phyloP scores from a whole-genome alignment of 768 basidiomycete genomes.

The Coprinopsis sp. region DNA sequence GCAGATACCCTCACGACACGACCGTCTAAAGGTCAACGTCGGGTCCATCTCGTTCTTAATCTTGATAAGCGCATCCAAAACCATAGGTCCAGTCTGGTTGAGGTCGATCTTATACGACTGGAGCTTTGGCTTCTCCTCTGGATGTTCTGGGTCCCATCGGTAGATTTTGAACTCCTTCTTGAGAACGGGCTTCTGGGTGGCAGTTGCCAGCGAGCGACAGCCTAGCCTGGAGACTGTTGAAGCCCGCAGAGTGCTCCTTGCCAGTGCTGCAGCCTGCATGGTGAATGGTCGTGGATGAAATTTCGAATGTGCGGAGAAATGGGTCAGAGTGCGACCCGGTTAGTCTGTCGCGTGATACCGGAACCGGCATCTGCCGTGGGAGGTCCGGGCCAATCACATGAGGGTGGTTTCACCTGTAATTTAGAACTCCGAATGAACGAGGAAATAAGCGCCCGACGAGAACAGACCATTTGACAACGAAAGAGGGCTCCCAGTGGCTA shows the following conservation, averaged over 20 bases:
- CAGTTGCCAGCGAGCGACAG: slow-evolving; percentile 16
- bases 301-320: slow-evolving; percentile 13
- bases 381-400: slow-evolving; percentile 18
- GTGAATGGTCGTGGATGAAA: slow-evolving; percentile 8
- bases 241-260: slow-evolving; percentile 9
- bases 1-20: slow-evolving; percentile 93
- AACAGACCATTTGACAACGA: too few species aligned
- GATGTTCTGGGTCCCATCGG: slow-evolving; percentile 98
- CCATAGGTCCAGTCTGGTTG: slow-evolving; percentile 94
- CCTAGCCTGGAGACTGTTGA: slow-evolving; percentile 10
- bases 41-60: slow-evolving; percentile 99
- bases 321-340: slow-evolving; percentile 1
- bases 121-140: slow-evolving; percentile 82
- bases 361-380: slow-evolving; percentile 13
- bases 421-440: too few species aligned
- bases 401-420: slow-evolving; percentile 9
- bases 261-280: slow-evolving; percentile 7
- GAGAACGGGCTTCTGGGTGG: slow-evolving; percentile 57
- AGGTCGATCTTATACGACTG: slow-evolving; percentile 92
- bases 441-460: too few species aligned
- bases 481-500: too few species aligned
- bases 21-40: slow-evolving; percentile 92
- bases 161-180: slow-evolving; percentile 98
- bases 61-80: slow-evolving; percentile 93
- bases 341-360: slow-evolving; percentile 20